Conservation (phyloP, 2,329 filamentous ascomycete genomes). For the Daldinia eschscholtzii region DNA sequence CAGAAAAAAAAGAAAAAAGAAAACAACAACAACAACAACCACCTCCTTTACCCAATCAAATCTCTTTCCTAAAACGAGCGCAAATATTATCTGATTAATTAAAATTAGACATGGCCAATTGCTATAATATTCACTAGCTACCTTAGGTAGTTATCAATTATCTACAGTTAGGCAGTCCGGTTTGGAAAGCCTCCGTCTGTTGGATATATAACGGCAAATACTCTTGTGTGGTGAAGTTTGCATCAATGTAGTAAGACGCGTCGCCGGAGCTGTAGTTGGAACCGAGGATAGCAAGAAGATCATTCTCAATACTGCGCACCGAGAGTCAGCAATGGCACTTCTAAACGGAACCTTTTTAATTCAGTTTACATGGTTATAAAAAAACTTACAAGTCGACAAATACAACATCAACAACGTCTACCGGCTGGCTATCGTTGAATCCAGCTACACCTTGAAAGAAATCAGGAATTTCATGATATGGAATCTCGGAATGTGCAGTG, state of each 20-base stretch:
- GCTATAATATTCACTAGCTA: not conserved
- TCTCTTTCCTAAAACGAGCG: too few relatives aligned
- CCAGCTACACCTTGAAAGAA: conserved; percentile 64
- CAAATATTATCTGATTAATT: too few relatives aligned
- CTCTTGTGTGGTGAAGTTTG: conserved; percentile 57
- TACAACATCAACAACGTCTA: conserved; percentile 64
- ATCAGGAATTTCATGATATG: conserved; percentile 61
- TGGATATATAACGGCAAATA: conserved; percentile 57
- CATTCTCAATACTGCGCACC: conserved; percentile 54
- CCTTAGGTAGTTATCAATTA: not conserved
- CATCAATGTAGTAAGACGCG: conserved; percentile 57
- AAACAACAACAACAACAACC: too few relatives aligned
- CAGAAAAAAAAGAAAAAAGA: too few relatives aligned
- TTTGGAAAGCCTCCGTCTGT: conserved; percentile 53
- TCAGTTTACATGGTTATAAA: not conserved
- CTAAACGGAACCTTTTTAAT: not conserved
- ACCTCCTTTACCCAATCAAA: too few relatives aligned
- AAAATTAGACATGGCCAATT: not conserved
- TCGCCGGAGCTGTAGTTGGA: conserved; percentile 52
- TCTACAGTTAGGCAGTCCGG: conserved; percentile 53
- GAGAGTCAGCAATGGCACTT: not conserved
- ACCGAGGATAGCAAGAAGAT: conserved; percentile 56
- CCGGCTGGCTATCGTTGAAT: conserved; percentile 60
- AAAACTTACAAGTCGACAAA: conserved; percentile 64
- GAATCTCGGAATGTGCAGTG: conserved; percentile 63